Conservation (phyloP, 2,329 filamentous ascomycete genomes). For the Macrophomina tecta region DNA sequence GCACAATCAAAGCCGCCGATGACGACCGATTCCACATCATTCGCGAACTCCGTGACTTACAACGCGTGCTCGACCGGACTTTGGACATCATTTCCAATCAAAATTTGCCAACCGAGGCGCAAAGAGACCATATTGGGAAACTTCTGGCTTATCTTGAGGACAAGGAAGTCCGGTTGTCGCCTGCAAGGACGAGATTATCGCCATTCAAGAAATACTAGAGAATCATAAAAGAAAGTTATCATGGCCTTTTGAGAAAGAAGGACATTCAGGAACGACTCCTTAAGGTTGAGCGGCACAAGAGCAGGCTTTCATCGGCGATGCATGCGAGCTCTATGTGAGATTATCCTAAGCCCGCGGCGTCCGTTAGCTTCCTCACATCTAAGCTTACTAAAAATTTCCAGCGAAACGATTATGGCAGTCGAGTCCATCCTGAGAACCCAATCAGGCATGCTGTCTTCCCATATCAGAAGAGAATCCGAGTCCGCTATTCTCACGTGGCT, state of each 20-base stretch:
- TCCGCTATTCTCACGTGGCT: background rate
- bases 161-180: background rate
- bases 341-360: background rate
- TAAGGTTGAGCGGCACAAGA: background rate
- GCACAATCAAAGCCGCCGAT: background rate
- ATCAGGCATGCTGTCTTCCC: background rate
- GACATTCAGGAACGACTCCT: background rate
- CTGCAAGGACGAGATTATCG: background rate
- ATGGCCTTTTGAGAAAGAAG: background rate
- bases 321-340: background rate
- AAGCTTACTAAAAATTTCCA: background rate
- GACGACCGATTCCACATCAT: background rate
- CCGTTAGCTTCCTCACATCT: too few species aligned
- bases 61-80: background rate
- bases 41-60: background rate
- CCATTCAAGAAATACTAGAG: background rate
- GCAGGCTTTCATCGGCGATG: background rate
- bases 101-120: background rate
- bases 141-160: background rate
- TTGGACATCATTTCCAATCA: background rate
- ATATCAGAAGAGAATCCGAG: slow-evolving; percentile 3
- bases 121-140: background rate
- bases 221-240: background rate
- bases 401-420: background rate
- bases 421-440: background rate